Evolutionary conservation across 768 basidiomycete genomes (phyloP).

Genomic region (Suillus paluster): DNA sequence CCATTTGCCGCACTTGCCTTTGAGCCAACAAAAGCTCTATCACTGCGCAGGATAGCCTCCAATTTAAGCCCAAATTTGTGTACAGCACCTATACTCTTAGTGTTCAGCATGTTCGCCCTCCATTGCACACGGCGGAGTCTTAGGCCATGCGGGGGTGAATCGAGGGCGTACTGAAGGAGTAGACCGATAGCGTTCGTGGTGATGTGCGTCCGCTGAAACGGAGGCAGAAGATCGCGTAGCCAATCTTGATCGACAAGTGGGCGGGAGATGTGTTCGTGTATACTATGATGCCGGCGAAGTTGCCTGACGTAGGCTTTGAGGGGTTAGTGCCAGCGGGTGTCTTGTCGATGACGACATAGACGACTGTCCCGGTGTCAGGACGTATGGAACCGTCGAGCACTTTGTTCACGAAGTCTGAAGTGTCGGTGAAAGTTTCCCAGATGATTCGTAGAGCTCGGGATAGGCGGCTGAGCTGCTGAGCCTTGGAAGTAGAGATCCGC

Average conservation of each 20-base stretch:
- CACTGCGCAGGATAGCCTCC: constrained; percentile 61
- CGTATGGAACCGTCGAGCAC: constrained; percentile 42
- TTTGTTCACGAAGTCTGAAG: constrained; percentile 39
- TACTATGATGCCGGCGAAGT: constrained; percentile 58
- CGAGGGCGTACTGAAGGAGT: constrained; percentile 51
- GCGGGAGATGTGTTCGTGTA: constrained; percentile 47
- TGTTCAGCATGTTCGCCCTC: constrained; percentile 56
- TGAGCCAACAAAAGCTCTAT: constrained; percentile 49
- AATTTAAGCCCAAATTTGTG: constrained; percentile 61
- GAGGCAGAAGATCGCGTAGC: constrained; percentile 55
- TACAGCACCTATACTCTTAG: constrained; percentile 51
- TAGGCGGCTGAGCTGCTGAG: constrained; percentile 32
- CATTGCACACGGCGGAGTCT: constrained; percentile 67
- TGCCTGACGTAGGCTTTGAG: constrained; percentile 21
- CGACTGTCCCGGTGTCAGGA: constrained; percentile 35
- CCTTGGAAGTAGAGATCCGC: constrained; percentile 43
- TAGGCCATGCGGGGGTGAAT: constrained; percentile 48
- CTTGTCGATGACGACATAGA: constrained; percentile 63
- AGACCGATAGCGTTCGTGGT: constrained; percentile 57
- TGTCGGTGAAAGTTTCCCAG: constrained; percentile 50
- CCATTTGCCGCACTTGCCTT: constrained; percentile 44
- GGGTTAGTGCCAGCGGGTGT: constrained; percentile 24
- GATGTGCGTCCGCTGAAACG: constrained; percentile 68
- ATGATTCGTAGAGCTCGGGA: constrained; percentile 50
- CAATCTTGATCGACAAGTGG: constrained; percentile 57